Evolutionary conservation across 108 stramenopile species (phyloP).

Genomic region (Conticribra weissflogii): DNA sequence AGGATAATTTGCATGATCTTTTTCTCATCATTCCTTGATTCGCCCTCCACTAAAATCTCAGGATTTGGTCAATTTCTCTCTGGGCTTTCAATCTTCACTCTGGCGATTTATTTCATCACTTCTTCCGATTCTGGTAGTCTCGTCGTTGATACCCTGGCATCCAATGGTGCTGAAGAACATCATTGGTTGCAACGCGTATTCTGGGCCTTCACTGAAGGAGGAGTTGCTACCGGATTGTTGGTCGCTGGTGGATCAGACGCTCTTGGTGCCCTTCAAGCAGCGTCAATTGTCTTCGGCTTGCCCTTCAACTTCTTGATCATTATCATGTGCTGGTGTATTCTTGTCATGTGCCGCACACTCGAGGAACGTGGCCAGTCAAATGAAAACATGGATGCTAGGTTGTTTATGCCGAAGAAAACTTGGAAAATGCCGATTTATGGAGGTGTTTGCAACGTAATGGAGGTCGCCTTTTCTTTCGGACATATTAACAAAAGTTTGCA

Average conservation of each 20-base stretch:
- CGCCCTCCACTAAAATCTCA: no score
- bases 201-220: slow-evolving; percentile 71
- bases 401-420: slow-evolving; percentile 9
- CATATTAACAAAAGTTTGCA: slow-evolving; percentile 12
- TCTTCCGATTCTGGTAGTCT: slow-evolving; percentile 73
- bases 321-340: slow-evolving; percentile 44
- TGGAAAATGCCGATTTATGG: slow-evolving; percentile 51
- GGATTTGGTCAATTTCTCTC: slow-evolving; percentile 53
- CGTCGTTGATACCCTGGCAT: slow-evolving; percentile 62
- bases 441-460: slow-evolving; percentile 55
- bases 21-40: no score
- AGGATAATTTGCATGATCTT: no score
- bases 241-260: slow-evolving; percentile 48
- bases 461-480: slow-evolving; percentile 37
- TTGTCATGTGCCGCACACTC: slow-evolving; percentile 29
- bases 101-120: slow-evolving; percentile 66
- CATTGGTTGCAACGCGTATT: slow-evolving; percentile 66
- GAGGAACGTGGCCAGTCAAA: slow-evolving; percentile 7
- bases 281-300: slow-evolving; percentile 60
- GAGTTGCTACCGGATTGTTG: slow-evolving; percentile 59
- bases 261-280: slow-evolving; percentile 59
- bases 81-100: slow-evolving; percentile 45
- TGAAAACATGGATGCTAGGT: neutral
- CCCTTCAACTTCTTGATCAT: slow-evolving; percentile 58
- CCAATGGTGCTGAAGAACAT: slow-evolving; percentile 57